Evolutionary conservation across 306 rosid species (phyloP).

Genomic region (Trifolium repens): DNA sequence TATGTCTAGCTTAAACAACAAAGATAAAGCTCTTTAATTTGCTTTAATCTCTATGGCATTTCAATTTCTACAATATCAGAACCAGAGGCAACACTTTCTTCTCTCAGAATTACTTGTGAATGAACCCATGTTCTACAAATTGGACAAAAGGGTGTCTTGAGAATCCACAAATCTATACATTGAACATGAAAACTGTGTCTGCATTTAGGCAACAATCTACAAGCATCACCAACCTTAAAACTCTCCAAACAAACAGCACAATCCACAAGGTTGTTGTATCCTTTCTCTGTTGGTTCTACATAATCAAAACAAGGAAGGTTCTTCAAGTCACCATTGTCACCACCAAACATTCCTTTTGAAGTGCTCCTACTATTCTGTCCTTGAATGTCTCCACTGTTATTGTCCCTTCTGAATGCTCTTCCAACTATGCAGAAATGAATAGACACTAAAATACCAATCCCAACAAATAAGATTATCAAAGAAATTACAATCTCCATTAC

Average conservation of each 20-base stretch:
- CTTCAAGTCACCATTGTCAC: conserved; percentile 48
- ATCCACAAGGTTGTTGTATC: conserved; percentile 47
- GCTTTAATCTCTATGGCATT: conserved; percentile 30
- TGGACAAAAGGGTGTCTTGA: conserved; percentile 63
- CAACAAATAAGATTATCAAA: conserved; percentile 57
- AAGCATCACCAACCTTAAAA: conserved; percentile 62
- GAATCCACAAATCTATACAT: conserved; percentile 69
- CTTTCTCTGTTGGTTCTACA: conserved; percentile 36
- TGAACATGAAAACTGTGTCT: conserved; percentile 62
- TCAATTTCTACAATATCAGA: conserved; percentile 34
- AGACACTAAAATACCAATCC: conserved; percentile 59
- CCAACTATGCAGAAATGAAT: conserved; percentile 65
- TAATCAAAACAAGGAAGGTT: conserved; percentile 68
- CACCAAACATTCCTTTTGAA: conserved; percentile 36
- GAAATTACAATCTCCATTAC: conserved; percentile 60
- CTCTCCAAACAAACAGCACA: conserved; percentile 74
- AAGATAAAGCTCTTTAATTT: not conserved
- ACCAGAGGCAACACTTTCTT: conserved; percentile 24
- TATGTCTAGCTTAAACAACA: not conserved
- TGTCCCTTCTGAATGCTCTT: conserved; percentile 51
- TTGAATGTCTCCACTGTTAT: not conserved
- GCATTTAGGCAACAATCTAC: conserved; percentile 66
- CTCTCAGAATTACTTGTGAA: not conserved
- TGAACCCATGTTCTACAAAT: conserved; percentile 59
- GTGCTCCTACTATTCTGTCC: not conserved